Evolutionary conservation across 2,329 filamentous ascomycete species (phyloP).

Genomic region (Fusarium compactum): DNA sequence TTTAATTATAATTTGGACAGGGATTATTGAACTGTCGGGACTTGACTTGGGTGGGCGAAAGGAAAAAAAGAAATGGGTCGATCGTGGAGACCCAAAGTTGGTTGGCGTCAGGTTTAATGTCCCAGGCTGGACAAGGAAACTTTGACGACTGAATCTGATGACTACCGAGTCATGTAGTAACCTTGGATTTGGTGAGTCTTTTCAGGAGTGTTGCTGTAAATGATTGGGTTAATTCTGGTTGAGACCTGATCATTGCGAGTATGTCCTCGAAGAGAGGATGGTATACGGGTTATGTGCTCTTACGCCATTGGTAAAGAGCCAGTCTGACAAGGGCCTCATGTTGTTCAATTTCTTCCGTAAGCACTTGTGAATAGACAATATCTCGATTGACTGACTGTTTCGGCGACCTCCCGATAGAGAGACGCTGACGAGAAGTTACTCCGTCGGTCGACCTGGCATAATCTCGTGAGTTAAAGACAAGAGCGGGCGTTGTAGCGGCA

Average conservation of each 20-base stretch:
- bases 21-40: slow-evolving; percentile 27
- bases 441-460: neutral
- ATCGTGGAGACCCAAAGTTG: slow-evolving; percentile 32
- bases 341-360: slow-evolving; percentile 16
- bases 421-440: slow-evolving; percentile 25
- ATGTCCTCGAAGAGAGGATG: neutral
- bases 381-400: neutral
- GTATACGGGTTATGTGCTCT: slow-evolving; percentile 3
- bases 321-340: slow-evolving; percentile 7
- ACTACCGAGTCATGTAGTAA: slow-evolving; percentile 37
- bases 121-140: slow-evolving; percentile 22
- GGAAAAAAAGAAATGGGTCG: slow-evolving; percentile 33
- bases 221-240: neutral
- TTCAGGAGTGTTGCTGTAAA: neutral
- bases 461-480: slow-evolving; percentile 14
- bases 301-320: slow-evolving; percentile 5
- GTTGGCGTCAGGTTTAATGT: slow-evolving; percentile 15
- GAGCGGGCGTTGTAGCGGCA: slow-evolving; percentile 20
- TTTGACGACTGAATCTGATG: slow-evolving; percentile 34
- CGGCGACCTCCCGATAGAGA: slow-evolving; percentile 21
- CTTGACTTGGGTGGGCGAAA: neutral
- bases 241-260: neutral
- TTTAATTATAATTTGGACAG: slow-evolving; percentile 23
- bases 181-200: slow-evolving; percentile 9
- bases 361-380: slow-evolving; percentile 23